phyloP scores from a whole-genome alignment of 331 rosid species.

The Malus hybrid region DNA sequence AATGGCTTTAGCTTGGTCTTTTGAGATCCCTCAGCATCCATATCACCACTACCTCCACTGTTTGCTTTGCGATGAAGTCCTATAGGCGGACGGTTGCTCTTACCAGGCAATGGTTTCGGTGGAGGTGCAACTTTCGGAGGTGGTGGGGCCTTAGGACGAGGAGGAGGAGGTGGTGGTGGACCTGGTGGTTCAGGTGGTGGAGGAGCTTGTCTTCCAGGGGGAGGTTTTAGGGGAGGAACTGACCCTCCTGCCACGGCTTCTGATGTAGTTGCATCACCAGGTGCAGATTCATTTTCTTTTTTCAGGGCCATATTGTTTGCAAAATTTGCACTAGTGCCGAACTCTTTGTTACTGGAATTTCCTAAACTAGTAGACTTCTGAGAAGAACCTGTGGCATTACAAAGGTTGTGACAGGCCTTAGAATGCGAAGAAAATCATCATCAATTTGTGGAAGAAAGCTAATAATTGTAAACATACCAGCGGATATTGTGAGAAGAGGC shows the following conservation, averaged over 20 bases:
- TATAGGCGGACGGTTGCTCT: slow-evolving; percentile 15
- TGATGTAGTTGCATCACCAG: slow-evolving; percentile 24
- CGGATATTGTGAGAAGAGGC: slow-evolving; percentile 41
- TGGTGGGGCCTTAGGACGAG: slow-evolving; percentile 45
- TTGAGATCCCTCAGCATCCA: slow-evolving; percentile 38
- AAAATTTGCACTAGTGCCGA: slow-evolving; percentile 14
- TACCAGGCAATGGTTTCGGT: slow-evolving; percentile 44
- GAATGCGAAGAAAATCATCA: not conserved
- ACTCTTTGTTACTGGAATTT: slow-evolving; percentile 26
- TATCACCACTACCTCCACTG: slow-evolving; percentile 12
- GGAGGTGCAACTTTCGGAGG: slow-evolving; percentile 52
- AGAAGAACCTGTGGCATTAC: slow-evolving; percentile 45
- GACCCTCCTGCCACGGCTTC: slow-evolving; percentile 19
- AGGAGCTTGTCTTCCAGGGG: slow-evolving; percentile 36
- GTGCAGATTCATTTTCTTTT: slow-evolving; percentile 22
- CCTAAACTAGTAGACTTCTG: slow-evolving; percentile 37
- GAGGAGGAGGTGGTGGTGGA: slow-evolving; percentile 30
- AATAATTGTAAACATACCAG: slow-evolving; percentile 46
- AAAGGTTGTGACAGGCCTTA: slow-evolving; percentile 3
- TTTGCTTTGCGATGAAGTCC: slow-evolving; percentile 19
- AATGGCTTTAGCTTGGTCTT: slow-evolving; percentile 83
- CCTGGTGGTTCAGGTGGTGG: slow-evolving; percentile 22
- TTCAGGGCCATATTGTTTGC: slow-evolving; percentile 18
- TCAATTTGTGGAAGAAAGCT: not conserved
- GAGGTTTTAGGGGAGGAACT: slow-evolving; percentile 27